Evolutionary conservation across 805 yeast genomes (phyloP).

Genomic region (Metschnikowia reukaufii): DNA sequence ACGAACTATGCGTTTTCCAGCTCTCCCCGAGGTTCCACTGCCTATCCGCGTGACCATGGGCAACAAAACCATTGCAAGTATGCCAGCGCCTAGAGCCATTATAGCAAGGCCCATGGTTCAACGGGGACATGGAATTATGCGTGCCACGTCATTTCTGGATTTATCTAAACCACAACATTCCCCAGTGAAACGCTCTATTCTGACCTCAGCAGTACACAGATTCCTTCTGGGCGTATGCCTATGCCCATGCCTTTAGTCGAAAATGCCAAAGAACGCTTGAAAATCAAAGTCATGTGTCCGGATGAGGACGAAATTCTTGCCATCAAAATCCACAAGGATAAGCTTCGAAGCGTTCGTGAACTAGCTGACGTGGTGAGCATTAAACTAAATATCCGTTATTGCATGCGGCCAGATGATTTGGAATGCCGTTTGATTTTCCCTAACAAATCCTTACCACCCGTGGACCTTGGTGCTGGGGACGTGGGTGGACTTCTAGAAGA

Average conservation of each 20-base stretch:
- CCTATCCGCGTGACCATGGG: neutral
- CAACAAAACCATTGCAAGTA: neutral
- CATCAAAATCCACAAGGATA: conserved; percentile 16
- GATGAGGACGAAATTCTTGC: conserved; percentile 21
- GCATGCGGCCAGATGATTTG: conserved; percentile 8
- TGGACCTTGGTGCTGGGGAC: conserved; percentile 12
- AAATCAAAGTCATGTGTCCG: conserved; percentile 10
- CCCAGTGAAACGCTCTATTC: conserved; percentile 1
- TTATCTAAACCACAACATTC: neutral
- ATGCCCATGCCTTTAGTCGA: neutral
- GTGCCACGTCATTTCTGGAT: neutral
- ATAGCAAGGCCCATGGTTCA: neutral
- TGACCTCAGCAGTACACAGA: conserved; percentile 1
- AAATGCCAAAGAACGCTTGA: neutral
- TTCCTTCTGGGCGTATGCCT: neutral
- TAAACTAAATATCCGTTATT: conserved; percentile 14
- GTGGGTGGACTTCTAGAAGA: conserved; percentile 10
- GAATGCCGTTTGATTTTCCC: conserved; percentile 14
- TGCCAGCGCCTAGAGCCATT: neutral
- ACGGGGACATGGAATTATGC: neutral
- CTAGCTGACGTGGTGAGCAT: conserved; percentile 16
- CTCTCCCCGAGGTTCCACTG: neutral
- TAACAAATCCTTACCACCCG: conserved; percentile 12
- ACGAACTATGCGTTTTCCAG: neutral
- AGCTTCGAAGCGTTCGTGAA: conserved; percentile 14